Evolutionary conservation across 1,284 basidiomycete species (phyloP).

Genomic region (Cryptococcus sp.): DNA sequence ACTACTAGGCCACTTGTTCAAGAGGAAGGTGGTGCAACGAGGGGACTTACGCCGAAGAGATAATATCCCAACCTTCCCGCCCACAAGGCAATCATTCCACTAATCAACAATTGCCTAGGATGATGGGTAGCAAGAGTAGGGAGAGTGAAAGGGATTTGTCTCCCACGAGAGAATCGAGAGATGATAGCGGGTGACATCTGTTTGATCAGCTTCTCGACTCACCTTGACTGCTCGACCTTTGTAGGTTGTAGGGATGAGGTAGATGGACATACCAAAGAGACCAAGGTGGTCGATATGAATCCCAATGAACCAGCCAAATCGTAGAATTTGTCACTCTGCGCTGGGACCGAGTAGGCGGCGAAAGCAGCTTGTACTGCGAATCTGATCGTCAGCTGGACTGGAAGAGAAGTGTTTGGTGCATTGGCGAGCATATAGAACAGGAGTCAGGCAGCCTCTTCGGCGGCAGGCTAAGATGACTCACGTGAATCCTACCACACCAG

Average conservation of each 20-base stretch:
- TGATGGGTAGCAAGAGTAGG: slow-evolving; percentile 9
- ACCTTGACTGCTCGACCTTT: neutral
- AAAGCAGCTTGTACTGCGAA: slow-evolving; percentile 37
- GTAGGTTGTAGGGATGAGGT: neutral
- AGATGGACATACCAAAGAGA: slow-evolving; percentile 52
- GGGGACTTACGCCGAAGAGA: slow-evolving; percentile 57
- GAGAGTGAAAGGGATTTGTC: slow-evolving; percentile 6
- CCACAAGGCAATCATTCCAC: slow-evolving; percentile 59
- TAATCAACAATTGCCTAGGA: slow-evolving; percentile 60
- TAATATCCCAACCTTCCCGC: slow-evolving; percentile 61
- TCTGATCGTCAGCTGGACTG: slow-evolving; percentile 5
- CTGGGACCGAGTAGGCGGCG: slow-evolving; percentile 32
- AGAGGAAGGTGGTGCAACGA: neutral
- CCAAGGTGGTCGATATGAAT: slow-evolving; percentile 61
- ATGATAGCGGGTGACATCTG: slow-evolving; percentile 8
- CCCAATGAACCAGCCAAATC: slow-evolving; percentile 56
- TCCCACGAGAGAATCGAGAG: slow-evolving; percentile 8
- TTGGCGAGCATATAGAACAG: neutral
- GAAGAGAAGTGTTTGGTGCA: neutral
- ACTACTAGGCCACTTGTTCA: neutral
- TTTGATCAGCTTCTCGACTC: neutral
- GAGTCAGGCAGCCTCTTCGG: neutral
- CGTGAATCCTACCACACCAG: slow-evolving; percentile 36
- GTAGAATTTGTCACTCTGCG: slow-evolving; percentile 37
- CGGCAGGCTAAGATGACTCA: slow-evolving; percentile 11